Percentiles rank a stretch among this genome's conserved stretches.
Evolutionary conservation across 345 rosid genomes (phyloP).

Genomic region (Bretschneidera sinensis): DNA sequence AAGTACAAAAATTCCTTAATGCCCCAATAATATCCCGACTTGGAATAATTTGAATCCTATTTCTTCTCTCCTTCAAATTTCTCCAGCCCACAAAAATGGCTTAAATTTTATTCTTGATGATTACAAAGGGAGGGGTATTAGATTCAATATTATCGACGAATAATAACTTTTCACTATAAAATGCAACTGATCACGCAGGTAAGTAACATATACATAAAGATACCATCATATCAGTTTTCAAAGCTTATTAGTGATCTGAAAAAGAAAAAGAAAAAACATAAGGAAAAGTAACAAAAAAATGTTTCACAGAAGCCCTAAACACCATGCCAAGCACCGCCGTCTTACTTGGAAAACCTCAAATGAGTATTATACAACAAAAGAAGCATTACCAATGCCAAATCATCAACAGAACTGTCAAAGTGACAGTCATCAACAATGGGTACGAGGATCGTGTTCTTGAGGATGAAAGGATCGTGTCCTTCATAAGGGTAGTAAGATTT

Average conservation of each 20-base stretch:
- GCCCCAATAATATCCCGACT: too few relatives aligned
- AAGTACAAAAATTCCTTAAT: too few relatives aligned
- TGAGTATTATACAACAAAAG: neutral
- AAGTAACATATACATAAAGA: neutral
- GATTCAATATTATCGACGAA: constrained; percentile 29
- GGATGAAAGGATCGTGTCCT: neutral
- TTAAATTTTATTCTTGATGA: too few relatives aligned
- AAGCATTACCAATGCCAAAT: neutral
- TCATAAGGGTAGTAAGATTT: too few relatives aligned
- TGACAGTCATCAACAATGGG: constrained; percentile 1
- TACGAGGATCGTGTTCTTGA: neutral
- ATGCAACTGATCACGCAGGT: neutral
- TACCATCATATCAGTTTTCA: neutral
- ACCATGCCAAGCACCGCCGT: constrained; percentile 12
- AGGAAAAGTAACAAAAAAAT: constrained; percentile 10
- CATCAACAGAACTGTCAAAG: neutral
- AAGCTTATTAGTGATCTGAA: neutral
- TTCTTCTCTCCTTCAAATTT: constrained; percentile 5
- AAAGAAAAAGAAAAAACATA: too few relatives aligned
- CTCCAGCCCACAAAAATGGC: constrained; percentile 4
- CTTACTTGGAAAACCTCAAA: constrained; percentile 11
- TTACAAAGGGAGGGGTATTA: constrained; percentile 22
- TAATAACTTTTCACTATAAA: constrained; percentile 21
- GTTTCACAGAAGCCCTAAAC: constrained; percentile 1
- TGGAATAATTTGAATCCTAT: too few relatives aligned